Evolutionary conservation across 23 red algal genomes (phyloP).

Genomic region (Chondrus crispus): DNA sequence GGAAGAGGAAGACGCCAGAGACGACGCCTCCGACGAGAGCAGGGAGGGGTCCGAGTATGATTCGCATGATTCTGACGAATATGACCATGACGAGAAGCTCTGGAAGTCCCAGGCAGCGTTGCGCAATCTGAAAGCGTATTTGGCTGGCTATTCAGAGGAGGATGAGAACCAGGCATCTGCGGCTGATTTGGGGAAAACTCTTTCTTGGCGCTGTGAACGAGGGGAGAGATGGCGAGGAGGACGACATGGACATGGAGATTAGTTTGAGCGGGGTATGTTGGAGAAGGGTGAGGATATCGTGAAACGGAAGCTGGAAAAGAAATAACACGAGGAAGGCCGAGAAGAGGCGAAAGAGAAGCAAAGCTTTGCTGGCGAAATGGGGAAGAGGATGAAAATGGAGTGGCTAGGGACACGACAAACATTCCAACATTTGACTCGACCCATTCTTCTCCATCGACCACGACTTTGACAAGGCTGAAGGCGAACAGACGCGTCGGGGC

Average conservation of each 20-base stretch:
- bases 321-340: conserved; percentile 60
- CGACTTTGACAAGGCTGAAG: conserved; percentile 23
- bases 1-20: not conserved
- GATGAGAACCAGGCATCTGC: not conserved
- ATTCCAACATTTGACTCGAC: too few species aligned
- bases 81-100: conserved; percentile 25
- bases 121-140: conserved; percentile 86
- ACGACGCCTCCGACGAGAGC: too few species aligned
- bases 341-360: conserved; percentile 32
- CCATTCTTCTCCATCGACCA: conserved; percentile 60
- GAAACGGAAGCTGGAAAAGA: conserved; percentile 24
- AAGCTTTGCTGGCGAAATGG: not conserved
- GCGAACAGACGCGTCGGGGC: not conserved
- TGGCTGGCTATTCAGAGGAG: conserved; percentile 62
- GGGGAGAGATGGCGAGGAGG: not conserved
- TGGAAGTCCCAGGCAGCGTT: conserved; percentile 22
- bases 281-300: conserved; percentile 73
- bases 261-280: conserved; percentile 67
- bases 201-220: too few species aligned
- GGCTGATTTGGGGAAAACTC: conserved; percentile 10
- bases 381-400: too few species aligned
- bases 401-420: too few species aligned
- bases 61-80: conserved; percentile 10
- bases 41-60: not conserved
- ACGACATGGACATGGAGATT: conserved; percentile 68